phyloP scores from a whole-genome alignment of 2,329 filamentous ascomycete species.

The Diaporthe amygdali region DNA sequence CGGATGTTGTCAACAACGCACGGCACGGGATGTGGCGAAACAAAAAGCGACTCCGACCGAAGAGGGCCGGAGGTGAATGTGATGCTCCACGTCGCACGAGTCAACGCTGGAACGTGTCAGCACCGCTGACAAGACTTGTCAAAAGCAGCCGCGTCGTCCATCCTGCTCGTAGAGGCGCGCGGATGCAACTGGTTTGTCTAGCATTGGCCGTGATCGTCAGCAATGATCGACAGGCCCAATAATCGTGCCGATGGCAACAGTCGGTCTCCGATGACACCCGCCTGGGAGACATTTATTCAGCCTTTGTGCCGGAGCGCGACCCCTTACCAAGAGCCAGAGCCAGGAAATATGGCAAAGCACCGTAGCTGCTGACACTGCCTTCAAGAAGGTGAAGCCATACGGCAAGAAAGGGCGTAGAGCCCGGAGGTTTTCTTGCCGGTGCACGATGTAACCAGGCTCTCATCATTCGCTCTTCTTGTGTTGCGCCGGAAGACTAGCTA shows the following conservation, averaged over 20 bases:
- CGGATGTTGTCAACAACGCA: neutral
- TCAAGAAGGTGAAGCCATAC: neutral
- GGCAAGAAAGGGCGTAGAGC: neutral
- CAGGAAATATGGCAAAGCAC: neutral
- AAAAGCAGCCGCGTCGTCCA: neutral
- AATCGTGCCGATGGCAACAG: conserved; percentile 12
- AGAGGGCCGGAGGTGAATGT: neutral
- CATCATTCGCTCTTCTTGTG: neutral
- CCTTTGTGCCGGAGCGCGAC: neutral
- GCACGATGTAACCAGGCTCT: neutral
- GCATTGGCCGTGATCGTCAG: neutral
- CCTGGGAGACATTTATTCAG: neutral
- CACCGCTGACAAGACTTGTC: neutral
- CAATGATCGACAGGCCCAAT: conserved; percentile 1
- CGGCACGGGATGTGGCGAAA: conserved; percentile 18
- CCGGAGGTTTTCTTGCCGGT: neutral
- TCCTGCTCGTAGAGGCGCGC: neutral
- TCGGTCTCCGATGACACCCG: neutral
- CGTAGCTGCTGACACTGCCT: neutral
- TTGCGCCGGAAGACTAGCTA: neutral
- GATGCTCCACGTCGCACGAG: conserved; percentile 12
- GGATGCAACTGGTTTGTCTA: neutral
- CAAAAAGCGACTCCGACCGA: conserved; percentile 16
- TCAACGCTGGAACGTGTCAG: conserved; percentile 5
- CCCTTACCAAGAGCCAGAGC: neutral